Evolutionary conservation across 139 green algal genomes (phyloP).

Genomic region (Micractinium sp.): DNA sequence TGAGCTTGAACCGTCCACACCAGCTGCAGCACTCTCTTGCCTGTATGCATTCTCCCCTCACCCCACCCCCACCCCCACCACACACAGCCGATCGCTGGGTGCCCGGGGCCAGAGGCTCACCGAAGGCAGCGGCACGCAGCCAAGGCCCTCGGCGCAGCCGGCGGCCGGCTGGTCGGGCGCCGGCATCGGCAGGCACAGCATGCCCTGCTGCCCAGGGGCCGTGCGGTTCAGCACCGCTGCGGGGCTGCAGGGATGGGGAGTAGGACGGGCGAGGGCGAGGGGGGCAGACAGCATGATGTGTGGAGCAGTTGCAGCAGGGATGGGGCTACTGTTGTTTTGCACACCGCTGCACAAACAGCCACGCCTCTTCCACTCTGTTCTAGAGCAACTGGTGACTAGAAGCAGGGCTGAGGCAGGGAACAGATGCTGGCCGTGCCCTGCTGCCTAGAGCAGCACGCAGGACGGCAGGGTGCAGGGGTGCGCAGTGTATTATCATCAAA

Average conservation of each 20-base stretch:
- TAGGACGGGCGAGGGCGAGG: background rate
- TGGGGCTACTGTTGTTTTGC: no score
- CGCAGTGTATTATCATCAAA: no score
- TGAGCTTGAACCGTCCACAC: no score
- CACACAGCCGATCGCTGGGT: no score
- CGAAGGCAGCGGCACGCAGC: constrained; percentile 18
- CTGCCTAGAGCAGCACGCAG: no score
- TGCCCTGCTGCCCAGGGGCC: background rate
- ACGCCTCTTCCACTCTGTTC: no score
- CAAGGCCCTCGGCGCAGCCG: background rate
- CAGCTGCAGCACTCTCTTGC: background rate
- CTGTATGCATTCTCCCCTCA: background rate
- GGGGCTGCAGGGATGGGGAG: background rate
- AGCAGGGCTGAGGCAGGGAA: no score
- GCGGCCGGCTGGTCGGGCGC: background rate
- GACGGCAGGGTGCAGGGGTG: no score
- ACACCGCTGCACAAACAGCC: no score
- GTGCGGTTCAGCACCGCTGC: background rate
- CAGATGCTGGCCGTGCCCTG: no score
- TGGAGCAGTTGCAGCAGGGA: no score
- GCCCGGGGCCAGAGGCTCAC: background rate
- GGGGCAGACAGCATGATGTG: background rate
- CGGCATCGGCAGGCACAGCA: constrained; percentile 4
- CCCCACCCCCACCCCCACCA: background rate
- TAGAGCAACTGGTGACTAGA: no score